Percentiles rank a stretch among this genome's conserved stretches.
Conservation (phyloP, 192 early-diverging fungal species). For the Spinellus fusiger region DNA sequence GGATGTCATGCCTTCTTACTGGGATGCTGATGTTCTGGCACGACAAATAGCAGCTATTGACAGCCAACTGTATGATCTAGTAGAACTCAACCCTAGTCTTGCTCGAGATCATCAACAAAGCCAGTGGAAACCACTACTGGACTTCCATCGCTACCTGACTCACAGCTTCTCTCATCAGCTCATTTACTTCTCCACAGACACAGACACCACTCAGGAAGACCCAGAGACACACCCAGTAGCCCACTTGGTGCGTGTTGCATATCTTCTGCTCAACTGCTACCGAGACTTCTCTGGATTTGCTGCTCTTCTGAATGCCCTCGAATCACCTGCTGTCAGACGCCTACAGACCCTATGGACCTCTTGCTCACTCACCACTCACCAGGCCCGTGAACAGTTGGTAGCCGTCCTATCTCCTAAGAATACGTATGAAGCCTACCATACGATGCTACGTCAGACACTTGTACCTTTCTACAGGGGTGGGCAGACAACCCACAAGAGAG, state of each 20-base stretch:
- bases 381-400: conserved; percentile 28
- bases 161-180: conserved; percentile 47
- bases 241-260: conserved; percentile 38
- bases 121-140: conserved; percentile 30
- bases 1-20: conserved; percentile 31
- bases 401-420: conserved; percentile 27
- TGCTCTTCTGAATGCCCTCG: conserved; percentile 43
- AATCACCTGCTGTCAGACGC: conserved; percentile 45
- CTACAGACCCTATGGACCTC: conserved; percentile 37
- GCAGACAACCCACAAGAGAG: conserved; percentile 3
- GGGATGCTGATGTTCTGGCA: conserved; percentile 44
- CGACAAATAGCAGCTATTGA: conserved; percentile 47
- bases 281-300: conserved; percentile 50
- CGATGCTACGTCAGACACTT: conserved; percentile 15
- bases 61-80: conserved; percentile 34
- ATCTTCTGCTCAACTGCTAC: conserved; percentile 42
- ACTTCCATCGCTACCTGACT: conserved; percentile 48
- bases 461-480: neutral
- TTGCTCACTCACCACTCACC: conserved; percentile 33
- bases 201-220: conserved; percentile 18
- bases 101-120: conserved; percentile 30
- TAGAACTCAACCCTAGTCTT: conserved; percentile 30
- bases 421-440: conserved; percentile 32
- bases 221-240: conserved; percentile 23
- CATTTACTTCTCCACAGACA: conserved; percentile 27